Base-by-base conservation (phyloP, 2,329 filamentous ascomycete species). In the Aspergillus sp. region DNA sequence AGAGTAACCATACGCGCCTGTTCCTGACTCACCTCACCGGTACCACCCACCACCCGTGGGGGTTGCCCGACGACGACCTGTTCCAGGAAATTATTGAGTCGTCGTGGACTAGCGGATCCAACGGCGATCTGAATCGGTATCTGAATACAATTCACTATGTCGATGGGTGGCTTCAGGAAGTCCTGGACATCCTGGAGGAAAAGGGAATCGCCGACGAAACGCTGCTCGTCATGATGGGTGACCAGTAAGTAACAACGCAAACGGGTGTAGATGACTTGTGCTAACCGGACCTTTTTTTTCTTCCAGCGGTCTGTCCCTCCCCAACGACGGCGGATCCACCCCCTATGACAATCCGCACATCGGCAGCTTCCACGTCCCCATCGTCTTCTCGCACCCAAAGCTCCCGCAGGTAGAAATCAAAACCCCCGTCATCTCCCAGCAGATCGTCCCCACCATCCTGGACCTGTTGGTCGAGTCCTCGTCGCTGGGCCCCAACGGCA, bases 11-110 rank as follows among this genome's bases (percentile, higher is more conserved):
- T 54, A 63, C 60, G 14, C 72, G 72, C 31, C 63, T 75, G 16
- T 75, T 75, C 63, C 57, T 75, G 16, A 70, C 65, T 3, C 73
- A 75, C 47, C 56, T 75, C 26, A 75, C 73, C 1, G 71, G 72
- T 18, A 72, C 71, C 18, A 75, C 70, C 3, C 73, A 75, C 52
- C 72, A 73, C 47, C 71, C 71, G 0, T 74, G 70, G 71, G 69
- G 66, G 1, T 57, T 73, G 59, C 71, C 71, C 3, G 61, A 69
- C 26, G 61, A 69, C 26, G 59, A 72, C 51, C 56, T 60, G 26
- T 72, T 60, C 24, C 59, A 70, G 26, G 60, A 70, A 2, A 63
- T 72, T 36, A 56, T 69, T 47, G 64, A 59, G 3, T 59, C 65
- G 1, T 58, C 60, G 2, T 63, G 58, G 52, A 64, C 52, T 53